Evolutionary conservation across 202 grass and related monocot species (phyloP).

Genomic region (Bolboschoenoplectus hybrid): DNA sequence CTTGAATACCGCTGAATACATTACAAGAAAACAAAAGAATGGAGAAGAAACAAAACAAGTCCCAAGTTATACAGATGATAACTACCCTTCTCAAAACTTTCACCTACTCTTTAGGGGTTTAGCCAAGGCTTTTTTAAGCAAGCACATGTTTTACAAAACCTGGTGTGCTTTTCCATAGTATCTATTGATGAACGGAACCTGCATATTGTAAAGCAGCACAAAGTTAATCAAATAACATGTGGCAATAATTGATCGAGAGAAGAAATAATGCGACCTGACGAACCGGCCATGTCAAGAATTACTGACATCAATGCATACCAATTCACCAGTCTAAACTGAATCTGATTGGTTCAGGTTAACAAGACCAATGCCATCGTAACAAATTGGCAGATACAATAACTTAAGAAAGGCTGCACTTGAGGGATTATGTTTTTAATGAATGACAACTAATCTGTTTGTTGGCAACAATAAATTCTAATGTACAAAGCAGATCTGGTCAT

Average conservation of each 20-base stretch:
- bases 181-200: slow-evolving; percentile 82
- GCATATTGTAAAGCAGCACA: slow-evolving; percentile 31
- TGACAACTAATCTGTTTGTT: not conserved
- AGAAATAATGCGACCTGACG: not conserved
- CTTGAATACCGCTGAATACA: slow-evolving; percentile 1
- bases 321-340: not conserved
- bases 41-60: not conserved
- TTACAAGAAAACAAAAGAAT: not conserved
- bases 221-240: slow-evolving; percentile 5
- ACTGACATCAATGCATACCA: not conserved
- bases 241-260: not conserved
- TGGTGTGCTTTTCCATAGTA: slow-evolving; percentile 77
- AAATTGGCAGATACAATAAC: not conserved
- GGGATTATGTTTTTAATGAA: not conserved
- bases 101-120: not conserved
- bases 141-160: slow-evolving; percentile 48
- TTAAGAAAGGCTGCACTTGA: not conserved
- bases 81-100: slow-evolving; percentile 33
- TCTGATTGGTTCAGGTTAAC: not conserved
- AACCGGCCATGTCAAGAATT: not conserved
- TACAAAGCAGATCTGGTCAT: not conserved
- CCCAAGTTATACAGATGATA: slow-evolving; percentile 3
- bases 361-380: not conserved
- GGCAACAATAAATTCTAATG: not conserved
- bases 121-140: not conserved